Evolutionary conservation across 805 yeast genomes (phyloP).

Genomic region (Ogataea naganishii): DNA sequence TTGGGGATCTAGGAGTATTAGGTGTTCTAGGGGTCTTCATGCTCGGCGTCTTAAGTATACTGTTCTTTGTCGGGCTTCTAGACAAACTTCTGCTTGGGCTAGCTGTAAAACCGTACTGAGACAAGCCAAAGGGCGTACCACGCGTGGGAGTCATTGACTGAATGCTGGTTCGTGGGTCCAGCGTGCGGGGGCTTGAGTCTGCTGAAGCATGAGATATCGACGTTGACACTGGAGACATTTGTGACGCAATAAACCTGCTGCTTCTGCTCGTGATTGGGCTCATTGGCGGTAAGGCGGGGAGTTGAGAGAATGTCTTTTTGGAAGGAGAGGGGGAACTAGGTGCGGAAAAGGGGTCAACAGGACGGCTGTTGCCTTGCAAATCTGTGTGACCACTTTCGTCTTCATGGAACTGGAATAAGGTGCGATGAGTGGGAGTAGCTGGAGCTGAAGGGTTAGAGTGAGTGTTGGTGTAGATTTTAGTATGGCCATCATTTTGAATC

Average conservation of each 20-base stretch:
- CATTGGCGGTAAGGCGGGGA: conserved; percentile 1
- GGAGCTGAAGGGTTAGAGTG: not conserved
- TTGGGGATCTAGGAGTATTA: not conserved
- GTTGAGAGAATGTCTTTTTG: not conserved
- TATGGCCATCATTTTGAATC: not conserved
- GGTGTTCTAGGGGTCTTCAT: not conserved
- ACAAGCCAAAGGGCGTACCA: not conserved
- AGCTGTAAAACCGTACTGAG: too few relatives aligned
- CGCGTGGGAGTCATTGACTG: conserved; percentile 1
- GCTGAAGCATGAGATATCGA: not conserved
- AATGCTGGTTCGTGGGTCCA: not conserved
- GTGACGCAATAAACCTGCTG: not conserved
- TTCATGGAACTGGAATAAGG: too few relatives aligned
- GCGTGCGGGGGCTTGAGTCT: not conserved
- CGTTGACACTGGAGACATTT: not conserved
- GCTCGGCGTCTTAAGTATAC: too few relatives aligned
- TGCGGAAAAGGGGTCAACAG: too few relatives aligned
- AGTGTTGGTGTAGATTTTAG: not conserved
- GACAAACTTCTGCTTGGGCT: too few relatives aligned
- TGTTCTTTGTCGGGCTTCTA: too few relatives aligned
- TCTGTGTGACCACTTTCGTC: too few relatives aligned
- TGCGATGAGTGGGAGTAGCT: not conserved
- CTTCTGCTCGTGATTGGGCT: too few relatives aligned
- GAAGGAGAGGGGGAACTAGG: conserved; percentile 1
- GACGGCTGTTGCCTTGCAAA: too few relatives aligned